phyloP scores from a whole-genome alignment of 345 rosid genomes.

The Theobroma cacao region DNA sequence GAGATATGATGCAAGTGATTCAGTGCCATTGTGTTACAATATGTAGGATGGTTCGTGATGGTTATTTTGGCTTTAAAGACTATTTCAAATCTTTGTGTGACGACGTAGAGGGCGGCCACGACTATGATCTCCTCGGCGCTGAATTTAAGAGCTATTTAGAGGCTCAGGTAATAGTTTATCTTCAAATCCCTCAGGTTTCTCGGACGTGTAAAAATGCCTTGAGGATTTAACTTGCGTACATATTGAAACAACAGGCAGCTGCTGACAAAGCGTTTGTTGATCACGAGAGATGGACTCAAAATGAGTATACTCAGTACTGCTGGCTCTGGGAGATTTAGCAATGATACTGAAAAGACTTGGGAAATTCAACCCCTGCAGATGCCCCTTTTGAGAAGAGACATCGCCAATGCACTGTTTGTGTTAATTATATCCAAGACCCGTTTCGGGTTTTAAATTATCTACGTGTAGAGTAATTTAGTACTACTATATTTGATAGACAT shows the following conservation, averaged over 20 bases:
- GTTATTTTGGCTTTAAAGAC: slow-evolving; percentile 38
- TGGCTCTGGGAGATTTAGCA: slow-evolving; percentile 44
- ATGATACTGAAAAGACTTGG: slow-evolving; percentile 40
- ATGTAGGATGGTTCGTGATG: slow-evolving; percentile 41
- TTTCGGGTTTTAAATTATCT: not conserved
- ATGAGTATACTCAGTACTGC: slow-evolving; percentile 50
- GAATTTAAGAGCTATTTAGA: slow-evolving; percentile 25
- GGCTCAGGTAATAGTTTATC: slow-evolving; percentile 15
- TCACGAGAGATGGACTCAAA: slow-evolving; percentile 40
- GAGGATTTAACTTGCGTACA: not conserved
- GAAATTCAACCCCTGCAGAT: slow-evolving; percentile 36
- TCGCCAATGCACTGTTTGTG: too few relatives aligned
- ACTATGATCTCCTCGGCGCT: slow-evolving; percentile 38
- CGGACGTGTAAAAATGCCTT: not conserved
- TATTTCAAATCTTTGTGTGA: slow-evolving; percentile 42
- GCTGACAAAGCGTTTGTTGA: slow-evolving; percentile 47
- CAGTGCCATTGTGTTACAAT: not conserved
- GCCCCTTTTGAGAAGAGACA: slow-evolving; percentile 23
- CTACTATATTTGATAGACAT: too few relatives aligned
- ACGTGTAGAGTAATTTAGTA: too few relatives aligned
- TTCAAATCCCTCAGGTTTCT: not conserved
- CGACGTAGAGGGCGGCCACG: slow-evolving; percentile 32
- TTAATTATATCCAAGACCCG: too few relatives aligned
- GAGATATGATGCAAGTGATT: not conserved
- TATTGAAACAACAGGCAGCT: slow-evolving; percentile 33